A percentile compares a stretch with the other conserved stretches of the same genome.
phyloP scores from a whole-genome alignment of 495 filamentous ascomycete genomes.

The Tuber indicum region DNA sequence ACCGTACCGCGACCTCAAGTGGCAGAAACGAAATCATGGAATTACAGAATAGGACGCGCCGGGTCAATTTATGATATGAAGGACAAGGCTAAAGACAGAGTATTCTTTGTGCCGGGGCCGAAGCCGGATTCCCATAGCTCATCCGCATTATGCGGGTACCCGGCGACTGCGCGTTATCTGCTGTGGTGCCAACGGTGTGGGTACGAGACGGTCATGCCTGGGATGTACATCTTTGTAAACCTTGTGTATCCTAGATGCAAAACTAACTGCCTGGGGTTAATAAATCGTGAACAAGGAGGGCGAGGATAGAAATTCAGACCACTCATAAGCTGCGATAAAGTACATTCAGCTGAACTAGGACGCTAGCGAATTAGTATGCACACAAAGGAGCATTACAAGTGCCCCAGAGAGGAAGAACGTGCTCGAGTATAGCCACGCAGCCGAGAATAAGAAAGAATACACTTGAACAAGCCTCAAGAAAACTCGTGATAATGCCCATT shows the following conservation, averaged over 20 bases:
- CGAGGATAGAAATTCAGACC: not conserved
- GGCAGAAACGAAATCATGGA: too few relatives aligned
- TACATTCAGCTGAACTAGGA: not conserved
- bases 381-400: not conserved
- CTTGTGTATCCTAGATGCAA: not conserved
- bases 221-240: not conserved
- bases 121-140: too few relatives aligned
- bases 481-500: not conserved
- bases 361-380: not conserved
- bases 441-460: not conserved
- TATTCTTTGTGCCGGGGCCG: too few relatives aligned
- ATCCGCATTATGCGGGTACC: too few relatives aligned
- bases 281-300: not conserved
- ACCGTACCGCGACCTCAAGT: too few relatives aligned
- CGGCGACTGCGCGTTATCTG: too few relatives aligned
- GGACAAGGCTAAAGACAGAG: too few relatives aligned
- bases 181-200: not conserved
- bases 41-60: too few relatives aligned
- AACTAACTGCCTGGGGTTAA: not conserved
- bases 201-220: not conserved
- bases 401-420: not conserved
- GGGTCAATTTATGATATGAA: too few relatives aligned
- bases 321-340: not conserved
- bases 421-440: not conserved
- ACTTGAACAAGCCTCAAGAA: not conserved